Conservation (phyloP, 2,329 filamentous ascomycete species). For the Stromatinia cepivora region DNA sequence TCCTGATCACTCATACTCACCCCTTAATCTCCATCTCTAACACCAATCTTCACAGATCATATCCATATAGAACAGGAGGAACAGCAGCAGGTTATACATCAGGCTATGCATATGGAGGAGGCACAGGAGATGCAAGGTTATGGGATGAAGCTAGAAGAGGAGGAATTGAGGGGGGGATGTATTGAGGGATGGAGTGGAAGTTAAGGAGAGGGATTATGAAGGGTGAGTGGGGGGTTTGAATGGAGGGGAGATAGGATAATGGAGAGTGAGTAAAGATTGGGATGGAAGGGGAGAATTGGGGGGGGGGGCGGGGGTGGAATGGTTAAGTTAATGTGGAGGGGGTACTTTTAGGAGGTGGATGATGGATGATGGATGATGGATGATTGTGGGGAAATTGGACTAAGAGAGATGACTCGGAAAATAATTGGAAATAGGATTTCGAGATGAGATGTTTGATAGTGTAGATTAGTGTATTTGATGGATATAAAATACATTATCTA, state of each 20-base stretch:
- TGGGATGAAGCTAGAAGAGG: constrained; percentile 4
- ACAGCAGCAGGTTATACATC: not conserved
- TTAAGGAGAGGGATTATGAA: not conserved
- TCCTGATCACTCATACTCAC: not conserved
- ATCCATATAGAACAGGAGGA: not conserved
- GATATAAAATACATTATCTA: too few relatives aligned
- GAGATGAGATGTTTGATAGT: too few relatives aligned
- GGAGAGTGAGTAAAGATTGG: too few relatives aligned
- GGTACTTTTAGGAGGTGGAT: too few relatives aligned
- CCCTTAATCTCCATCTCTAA: not conserved
- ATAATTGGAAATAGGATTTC: too few relatives aligned
- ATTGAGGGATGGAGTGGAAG: not conserved
- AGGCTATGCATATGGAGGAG: not conserved
- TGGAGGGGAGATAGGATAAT: too few relatives aligned
- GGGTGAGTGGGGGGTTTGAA: not conserved
- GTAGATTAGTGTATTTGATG: too few relatives aligned
- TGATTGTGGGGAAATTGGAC: too few relatives aligned
- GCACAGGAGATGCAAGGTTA: not conserved
- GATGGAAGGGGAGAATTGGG: too few relatives aligned
- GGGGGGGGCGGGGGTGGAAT: too few relatives aligned
- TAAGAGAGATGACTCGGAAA: too few relatives aligned
- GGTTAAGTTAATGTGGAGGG: too few relatives aligned
- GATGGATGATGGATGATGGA: not conserved
- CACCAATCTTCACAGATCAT: not conserved
- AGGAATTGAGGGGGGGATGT: not conserved